Base-by-base conservation (phyloP, 2,329 filamentous ascomycete genomes). In the Alternaria burnsii region DNA sequence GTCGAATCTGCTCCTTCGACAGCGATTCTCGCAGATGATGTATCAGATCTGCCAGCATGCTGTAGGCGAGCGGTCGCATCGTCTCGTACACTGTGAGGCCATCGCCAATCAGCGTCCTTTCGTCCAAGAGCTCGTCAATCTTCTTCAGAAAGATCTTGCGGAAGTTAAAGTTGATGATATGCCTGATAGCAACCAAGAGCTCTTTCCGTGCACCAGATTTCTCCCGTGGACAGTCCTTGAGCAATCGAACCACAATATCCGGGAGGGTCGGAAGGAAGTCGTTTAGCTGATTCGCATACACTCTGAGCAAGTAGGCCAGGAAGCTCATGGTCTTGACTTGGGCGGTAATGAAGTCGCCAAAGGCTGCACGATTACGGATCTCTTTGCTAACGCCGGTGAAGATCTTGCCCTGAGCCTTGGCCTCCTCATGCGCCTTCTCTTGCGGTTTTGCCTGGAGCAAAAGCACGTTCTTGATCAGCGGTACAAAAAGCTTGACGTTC, bases 301-400 rank as follows among this genome's bases (percentile, higher is more conserved):
- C 91, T 43, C 95, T 85, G 12, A 99, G 85, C 0, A 99, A 82
- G 74, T 98, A 99, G 1, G 96, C 96, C 68, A 99, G 79, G 72
- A 99, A 99, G 72, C 94, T 98, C 94, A 99, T 98, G 0, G 94
- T 98, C 83, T 99, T 98, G 16, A 99, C 95, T 78, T 99, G 96
- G 1, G 94, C 93, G 0, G 93, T 98, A 66, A 99, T 96, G 68
- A 98, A 97, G 71, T 99, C 96, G 36, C 94, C 95, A 81, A 98
- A 99, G 0, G 94, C 94, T 12, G 91, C 91, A 58, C 94, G 86
- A 71, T 98, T 97, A 80, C 93, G 94, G 74, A 99, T 97, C 59
- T 93, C 91, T 48, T 91, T 91, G 80, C 93, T 97, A 54, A 99
- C 92, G 2, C 95, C 94, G 0, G 93, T 95, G 74, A 98, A 97